Conservation (phyloP, 2,329 filamentous ascomycete genomes). For the Fusarium liriodendri region DNA sequence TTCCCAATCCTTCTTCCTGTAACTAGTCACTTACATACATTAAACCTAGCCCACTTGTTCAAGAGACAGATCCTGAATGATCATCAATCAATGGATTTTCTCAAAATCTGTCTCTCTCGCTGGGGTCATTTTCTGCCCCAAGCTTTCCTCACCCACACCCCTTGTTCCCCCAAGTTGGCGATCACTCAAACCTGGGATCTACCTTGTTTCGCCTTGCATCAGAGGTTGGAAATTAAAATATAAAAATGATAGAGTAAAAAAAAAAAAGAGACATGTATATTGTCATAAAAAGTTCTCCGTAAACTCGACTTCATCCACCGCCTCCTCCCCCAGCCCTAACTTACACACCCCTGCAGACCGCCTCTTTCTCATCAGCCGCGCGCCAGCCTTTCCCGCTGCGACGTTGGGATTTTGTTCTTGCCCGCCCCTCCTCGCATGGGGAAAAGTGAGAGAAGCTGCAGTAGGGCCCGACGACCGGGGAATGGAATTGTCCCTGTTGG, state of each 20-base stretch:
- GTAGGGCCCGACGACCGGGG: constrained; percentile 33
- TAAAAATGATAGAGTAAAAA: too few relatives aligned
- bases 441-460: constrained; percentile 5
- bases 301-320: background rate
- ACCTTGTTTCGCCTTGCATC: constrained; percentile 28
- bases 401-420: background rate
- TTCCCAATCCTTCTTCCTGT: background rate
- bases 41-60: background rate
- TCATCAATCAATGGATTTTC: background rate
- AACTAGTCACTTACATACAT: background rate
- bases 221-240: background rate
- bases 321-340: background rate
- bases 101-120: background rate
- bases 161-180: constrained; percentile 17
- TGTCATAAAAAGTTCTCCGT: background rate
- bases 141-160: constrained; percentile 2
- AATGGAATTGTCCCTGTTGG: constrained; percentile 36
- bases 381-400: background rate
- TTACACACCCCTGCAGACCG: background rate
- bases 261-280: background rate
- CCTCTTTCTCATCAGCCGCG: background rate
- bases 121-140: background rate
- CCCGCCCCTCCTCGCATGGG: constrained; percentile 14
- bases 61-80: background rate
- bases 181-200: constrained; percentile 21